Evolutionary conservation across 345 rosid species (phyloP), one percentile per base, ranked within the genome.

Genomic region (Kandelia obovata): DNA sequence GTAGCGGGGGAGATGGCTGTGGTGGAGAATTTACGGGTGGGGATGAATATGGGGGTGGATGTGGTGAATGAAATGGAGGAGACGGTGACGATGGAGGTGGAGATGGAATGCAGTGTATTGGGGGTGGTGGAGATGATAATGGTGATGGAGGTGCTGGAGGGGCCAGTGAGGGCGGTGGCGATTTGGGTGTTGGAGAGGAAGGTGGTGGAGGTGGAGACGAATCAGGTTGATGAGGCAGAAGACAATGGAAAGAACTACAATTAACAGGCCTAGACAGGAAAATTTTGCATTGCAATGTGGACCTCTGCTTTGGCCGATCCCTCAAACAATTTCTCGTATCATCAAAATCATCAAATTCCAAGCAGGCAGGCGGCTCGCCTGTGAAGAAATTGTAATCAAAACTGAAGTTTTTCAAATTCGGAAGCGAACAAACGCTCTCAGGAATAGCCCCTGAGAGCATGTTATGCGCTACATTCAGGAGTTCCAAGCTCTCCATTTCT

Each of bases 371-470:
- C 0, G 91, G 74, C 64, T 79, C 96, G 3, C 83, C 86, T 0
- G 77, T 82, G 74, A 93, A 82, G 72, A 79, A 89, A 62, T 93
- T 90, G 53, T 86, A 77, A 3, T 75, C 83, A 55, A 73, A 84
- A 16, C 71, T 86, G 59, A 90, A 90, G n/a, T 85, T 88, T 71
- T 39, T 64, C 81, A 90, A 79, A 56, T 78, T 84, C 19, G 83
- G 85, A 23, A 89, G 84, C 25, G 68, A 67, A 47, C 98, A 90
- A 1, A 85, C 27, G 4, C 67, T 77, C 5, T 82, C 83, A 2
- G 91, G 89, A 46, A 90, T 82, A 7, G 62, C 32, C 62, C 98
- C 96, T 0, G 92, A 80, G 2, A 93, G 70, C 84, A 77, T 71
- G 35, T 93, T 93, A 63, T 84, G 86, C 1, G 78, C 88, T 37